A percentile compares a stretch with the other conserved stretches of the same genome.
These are phyloP conservation scores for Lactarius sanguifluus DNA, from an alignment of 768 basidiomycete genomes.

Conservation along the genomic window DNA sequence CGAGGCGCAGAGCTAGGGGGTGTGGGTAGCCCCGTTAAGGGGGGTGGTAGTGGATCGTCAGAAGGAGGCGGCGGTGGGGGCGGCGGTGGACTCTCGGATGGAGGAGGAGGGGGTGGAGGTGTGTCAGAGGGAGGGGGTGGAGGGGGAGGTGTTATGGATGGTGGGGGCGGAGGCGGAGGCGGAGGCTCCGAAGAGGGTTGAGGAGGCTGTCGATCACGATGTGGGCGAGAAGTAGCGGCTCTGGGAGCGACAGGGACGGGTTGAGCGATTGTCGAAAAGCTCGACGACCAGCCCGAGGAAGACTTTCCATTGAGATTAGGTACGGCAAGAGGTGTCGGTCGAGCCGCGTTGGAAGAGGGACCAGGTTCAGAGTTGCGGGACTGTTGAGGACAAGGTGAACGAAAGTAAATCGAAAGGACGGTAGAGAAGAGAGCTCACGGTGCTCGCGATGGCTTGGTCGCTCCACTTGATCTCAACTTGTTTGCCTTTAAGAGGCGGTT, in stretches of 20 bases:
- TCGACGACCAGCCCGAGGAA: slow-evolving; percentile 29
- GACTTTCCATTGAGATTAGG: slow-evolving; percentile 26
- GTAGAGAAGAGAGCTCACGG: slow-evolving; percentile 31
- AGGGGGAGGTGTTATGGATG: slow-evolving; percentile 23
- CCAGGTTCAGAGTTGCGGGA: slow-evolving; percentile 22
- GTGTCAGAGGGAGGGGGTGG: slow-evolving; percentile 35
- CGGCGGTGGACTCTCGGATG: slow-evolving; percentile 31
- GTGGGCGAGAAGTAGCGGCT: slow-evolving; percentile 31
- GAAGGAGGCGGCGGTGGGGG: slow-evolving; percentile 23
- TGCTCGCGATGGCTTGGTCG: slow-evolving; percentile 36
- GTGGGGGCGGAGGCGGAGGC: slow-evolving; percentile 36
- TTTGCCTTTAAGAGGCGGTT: slow-evolving; percentile 44
- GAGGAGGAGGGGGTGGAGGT: slow-evolving; percentile 35
- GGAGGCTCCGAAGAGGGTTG: slow-evolving; percentile 32
- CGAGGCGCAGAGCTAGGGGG: slow-evolving; percentile 36
- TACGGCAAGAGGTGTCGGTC: slow-evolving; percentile 21
- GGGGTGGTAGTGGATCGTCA: slow-evolving; percentile 38
- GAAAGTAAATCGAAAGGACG: slow-evolving; percentile 26
- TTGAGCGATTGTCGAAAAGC: slow-evolving; percentile 29
- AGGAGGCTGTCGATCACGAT: slow-evolving; percentile 33
- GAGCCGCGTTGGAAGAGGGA: slow-evolving; percentile 21
- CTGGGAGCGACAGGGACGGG: slow-evolving; percentile 30
- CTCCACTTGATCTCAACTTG: slow-evolving; percentile 41
- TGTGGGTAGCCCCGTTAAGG: slow-evolving; percentile 37
- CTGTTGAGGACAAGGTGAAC: slow-evolving; percentile 19